Conservation (phyloP, 2,329 filamentous ascomycete genomes). For the Stagonosporopsis chrysanthemi region DNA sequence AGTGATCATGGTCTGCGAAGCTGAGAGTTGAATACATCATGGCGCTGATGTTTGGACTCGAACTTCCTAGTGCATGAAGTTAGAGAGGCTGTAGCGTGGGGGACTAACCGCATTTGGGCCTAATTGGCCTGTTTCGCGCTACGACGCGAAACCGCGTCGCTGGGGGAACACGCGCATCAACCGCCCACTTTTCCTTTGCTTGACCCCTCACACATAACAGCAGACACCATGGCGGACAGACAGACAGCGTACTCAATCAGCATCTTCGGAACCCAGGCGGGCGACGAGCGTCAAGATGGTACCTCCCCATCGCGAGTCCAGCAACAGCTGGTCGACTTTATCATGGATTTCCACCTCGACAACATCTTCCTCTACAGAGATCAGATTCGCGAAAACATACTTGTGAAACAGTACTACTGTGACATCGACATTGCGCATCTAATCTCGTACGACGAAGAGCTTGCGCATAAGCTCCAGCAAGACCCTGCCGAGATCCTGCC, state of each 20-base stretch:
- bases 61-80: background rate
- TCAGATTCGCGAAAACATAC: constrained; percentile 91
- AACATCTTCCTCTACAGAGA: constrained; percentile 97
- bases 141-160: constrained; percentile 29
- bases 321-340: constrained; percentile 83
- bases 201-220: constrained; percentile 25
- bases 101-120: constrained; percentile 9
- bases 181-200: constrained; percentile 22
- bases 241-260: constrained; percentile 86
- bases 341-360: constrained; percentile 92
- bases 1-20: too few species aligned
- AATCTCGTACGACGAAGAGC: constrained; percentile 94
- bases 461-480: constrained; percentile 86
- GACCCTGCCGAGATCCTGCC: constrained; percentile 94
- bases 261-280: constrained; percentile 66
- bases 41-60: background rate
- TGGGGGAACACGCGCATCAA: constrained; percentile 28
- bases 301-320: constrained; percentile 62
- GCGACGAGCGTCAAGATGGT: constrained; percentile 43
- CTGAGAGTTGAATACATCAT: background rate
- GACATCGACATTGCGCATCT: constrained; percentile 95
- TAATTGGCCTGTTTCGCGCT: constrained; percentile 14
- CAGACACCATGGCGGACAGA: constrained; percentile 64
- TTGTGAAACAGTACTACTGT: constrained; percentile 93
- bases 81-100: background rate